Percentiles rank a stretch among this genome's conserved stretches.
phyloP scores from a whole-genome alignment of 495 filamentous ascomycete species.

The Thozetella sp. region DNA sequence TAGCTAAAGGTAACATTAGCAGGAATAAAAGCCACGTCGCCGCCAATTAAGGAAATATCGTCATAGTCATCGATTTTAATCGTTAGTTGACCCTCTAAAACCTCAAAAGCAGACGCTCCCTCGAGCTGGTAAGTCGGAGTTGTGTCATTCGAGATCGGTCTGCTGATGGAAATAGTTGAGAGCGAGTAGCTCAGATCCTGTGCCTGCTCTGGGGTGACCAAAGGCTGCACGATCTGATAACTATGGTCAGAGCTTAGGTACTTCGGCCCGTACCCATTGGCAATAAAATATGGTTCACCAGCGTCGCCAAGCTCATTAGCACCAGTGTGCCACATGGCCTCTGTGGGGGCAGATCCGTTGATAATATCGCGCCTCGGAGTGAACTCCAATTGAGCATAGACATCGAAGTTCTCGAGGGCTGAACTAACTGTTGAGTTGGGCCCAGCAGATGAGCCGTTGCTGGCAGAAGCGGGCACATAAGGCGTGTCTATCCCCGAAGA shows the following conservation, averaged over 20 bases:
- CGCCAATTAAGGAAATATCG: too few relatives aligned
- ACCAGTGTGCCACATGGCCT: conserved; percentile 30
- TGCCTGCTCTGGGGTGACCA: not conserved
- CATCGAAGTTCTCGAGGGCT: conserved; percentile 33
- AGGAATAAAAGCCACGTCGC: too few relatives aligned
- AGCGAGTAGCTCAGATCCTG: not conserved
- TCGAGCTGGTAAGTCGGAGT: not conserved
- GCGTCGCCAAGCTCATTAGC: conserved; percentile 24
- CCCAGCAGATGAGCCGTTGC: not conserved
- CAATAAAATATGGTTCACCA: conserved; percentile 37
- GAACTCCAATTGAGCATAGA: conserved; percentile 39
- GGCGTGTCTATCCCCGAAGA: conserved; percentile 27
- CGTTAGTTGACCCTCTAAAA: too few relatives aligned
- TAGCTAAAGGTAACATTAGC: too few relatives aligned
- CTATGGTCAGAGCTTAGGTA: conserved; percentile 24
- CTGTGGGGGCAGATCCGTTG: conserved; percentile 28
- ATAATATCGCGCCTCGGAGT: conserved; percentile 32
- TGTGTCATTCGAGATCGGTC: not conserved
- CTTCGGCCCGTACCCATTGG: conserved; percentile 42
- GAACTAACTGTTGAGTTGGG: conserved; percentile 15
- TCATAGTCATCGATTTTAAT: too few relatives aligned
- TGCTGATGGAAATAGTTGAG: not conserved
- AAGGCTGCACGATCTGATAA: not conserved
- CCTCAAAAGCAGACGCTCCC: too few relatives aligned
- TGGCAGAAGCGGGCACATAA: conserved; percentile 20